Base-by-base conservation (phyloP, 352 stramenopile species). In the Globisporangium apiculatum region DNA sequence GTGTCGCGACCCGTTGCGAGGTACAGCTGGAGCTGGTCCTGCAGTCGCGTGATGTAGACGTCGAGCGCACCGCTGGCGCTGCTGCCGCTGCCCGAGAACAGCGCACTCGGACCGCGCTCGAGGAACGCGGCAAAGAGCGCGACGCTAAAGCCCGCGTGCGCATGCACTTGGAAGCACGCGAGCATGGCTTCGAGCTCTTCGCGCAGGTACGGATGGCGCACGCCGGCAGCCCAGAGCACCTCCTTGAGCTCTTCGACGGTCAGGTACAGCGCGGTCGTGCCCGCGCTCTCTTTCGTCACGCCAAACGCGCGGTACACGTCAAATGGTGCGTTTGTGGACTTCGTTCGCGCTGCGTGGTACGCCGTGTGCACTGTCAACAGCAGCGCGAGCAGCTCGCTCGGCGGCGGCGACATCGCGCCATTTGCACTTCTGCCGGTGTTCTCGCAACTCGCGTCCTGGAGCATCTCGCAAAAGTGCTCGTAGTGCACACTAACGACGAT, bases 211-310 rank as follows among this genome's bases (percentile, higher is more conserved):
- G 83, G 80, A 45, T 89, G 76, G 0, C 73, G 76, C 0, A 90
- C 60, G 11, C 75, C 76, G 9, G 73, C 68, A 18, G 69, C 61
- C 83, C 83, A 93, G 50, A 93, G 46, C 37, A 87, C 66, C 50
- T 93, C 78, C 53, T 83, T 87, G 11, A 93, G 75, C 10, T 93
- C 79, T 10, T 88, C 72, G 7, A 68, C 62, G 7, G 68, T 78
- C 2, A 93, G 18, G 14, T 69, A 70, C 17, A 86, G 43, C 46
- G 55, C 72, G 31, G 71, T 66, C 11, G 67, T 59, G 14, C 14
- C 17, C 5, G 42, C 51, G 3, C 67, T 65, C 18, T 78, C 67
- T 37, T 71, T 68, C 9, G 71, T 63, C 36, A 86, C 58, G 0
- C 72, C 64, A 37, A 90, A 83, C 8, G 70, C 72, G 45, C 71